Percentiles rank a stretch among this genome's conserved stretches.
Conservation (phyloP, 768 basidiomycete genomes). For the Phanerodontia chrysosporium region DNA sequence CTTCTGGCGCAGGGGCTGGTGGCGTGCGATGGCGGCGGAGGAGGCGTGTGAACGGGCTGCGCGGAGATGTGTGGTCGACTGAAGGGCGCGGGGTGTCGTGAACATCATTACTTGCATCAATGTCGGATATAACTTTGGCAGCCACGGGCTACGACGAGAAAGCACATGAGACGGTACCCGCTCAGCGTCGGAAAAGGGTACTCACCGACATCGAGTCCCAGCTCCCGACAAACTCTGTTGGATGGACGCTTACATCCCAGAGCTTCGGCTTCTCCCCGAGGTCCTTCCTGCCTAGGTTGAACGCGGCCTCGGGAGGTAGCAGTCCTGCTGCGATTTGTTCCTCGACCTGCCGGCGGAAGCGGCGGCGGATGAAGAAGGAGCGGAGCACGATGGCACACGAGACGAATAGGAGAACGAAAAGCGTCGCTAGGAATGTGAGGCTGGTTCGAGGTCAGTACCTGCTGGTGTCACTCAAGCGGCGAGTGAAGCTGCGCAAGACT, state of each 20-base stretch:
- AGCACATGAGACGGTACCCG: too few species aligned
- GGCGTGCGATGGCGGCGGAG: conserved; percentile 1
- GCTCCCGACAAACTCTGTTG: conserved; percentile 25
- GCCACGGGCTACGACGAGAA: not conserved
- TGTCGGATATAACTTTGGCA: not conserved
- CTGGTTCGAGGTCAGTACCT: conserved; percentile 28
- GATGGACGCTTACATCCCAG: conserved; percentile 31
- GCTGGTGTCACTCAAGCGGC: not conserved
- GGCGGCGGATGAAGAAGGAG: conserved; percentile 56
- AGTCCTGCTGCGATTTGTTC: conserved; percentile 50
- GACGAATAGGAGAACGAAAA: conserved; percentile 61
- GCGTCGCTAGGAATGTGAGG: conserved; percentile 70
- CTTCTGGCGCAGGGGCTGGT: not conserved
- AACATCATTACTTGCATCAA: not conserved
- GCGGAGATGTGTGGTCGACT: not conserved
- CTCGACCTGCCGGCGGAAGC: conserved; percentile 49
- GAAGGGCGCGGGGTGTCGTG: not conserved
- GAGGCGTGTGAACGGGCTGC: not conserved
- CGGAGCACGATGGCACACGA: conserved; percentile 62
- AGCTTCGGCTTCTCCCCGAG: conserved; percentile 49
- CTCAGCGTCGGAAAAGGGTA: conserved; percentile 8
- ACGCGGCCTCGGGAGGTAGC: conserved; percentile 33
- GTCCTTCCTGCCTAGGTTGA: conserved; percentile 29
- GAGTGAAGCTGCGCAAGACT: not conserved
- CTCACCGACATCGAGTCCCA: conserved; percentile 52